Conservation (phyloP, 2,329 filamentous ascomycete genomes). For the Epichloe typhina region DNA sequence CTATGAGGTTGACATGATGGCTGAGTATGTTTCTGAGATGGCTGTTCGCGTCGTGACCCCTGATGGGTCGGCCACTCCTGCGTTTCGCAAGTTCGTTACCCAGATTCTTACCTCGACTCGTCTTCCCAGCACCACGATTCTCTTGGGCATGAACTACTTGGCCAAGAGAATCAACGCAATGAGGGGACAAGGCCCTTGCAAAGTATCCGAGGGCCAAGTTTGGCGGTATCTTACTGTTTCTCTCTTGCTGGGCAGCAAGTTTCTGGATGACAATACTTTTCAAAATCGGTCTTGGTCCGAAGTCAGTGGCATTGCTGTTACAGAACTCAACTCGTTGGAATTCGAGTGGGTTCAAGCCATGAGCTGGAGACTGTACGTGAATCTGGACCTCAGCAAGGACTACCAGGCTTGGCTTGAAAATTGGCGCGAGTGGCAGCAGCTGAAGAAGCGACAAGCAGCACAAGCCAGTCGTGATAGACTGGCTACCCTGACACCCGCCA, state of each 20-base stretch:
- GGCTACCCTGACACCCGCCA: conserved; percentile 32
- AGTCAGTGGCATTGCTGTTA: conserved; percentile 77
- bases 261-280: conserved; percentile 92
- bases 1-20: conserved; percentile 94
- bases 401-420: conserved; percentile 50
- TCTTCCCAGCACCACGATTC: conserved; percentile 79
- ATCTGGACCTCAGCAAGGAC: conserved; percentile 63
- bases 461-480: conserved; percentile 37
- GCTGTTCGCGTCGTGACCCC: conserved; percentile 47
- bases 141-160: conserved; percentile 81
- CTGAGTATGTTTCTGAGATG: conserved; percentile 88
- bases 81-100: conserved; percentile 84
- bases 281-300: conserved; percentile 96
- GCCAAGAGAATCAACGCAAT: conserved; percentile 71
- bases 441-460: conserved; percentile 39
- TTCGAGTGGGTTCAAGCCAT: conserved; percentile 78
- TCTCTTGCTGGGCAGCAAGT: conserved; percentile 83
- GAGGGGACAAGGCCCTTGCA: conserved; percentile 40
- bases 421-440: conserved; percentile 44
- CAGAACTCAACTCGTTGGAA: conserved; percentile 75
- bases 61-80: conserved; percentile 42
- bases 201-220: conserved; percentile 54
- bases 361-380: conserved; percentile 75
- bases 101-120: conserved; percentile 85
- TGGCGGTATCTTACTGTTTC: conserved; percentile 81